Base-by-base conservation (phyloP, 2,329 filamentous ascomycete genomes). In the Aureobasidium sp. region DNA sequence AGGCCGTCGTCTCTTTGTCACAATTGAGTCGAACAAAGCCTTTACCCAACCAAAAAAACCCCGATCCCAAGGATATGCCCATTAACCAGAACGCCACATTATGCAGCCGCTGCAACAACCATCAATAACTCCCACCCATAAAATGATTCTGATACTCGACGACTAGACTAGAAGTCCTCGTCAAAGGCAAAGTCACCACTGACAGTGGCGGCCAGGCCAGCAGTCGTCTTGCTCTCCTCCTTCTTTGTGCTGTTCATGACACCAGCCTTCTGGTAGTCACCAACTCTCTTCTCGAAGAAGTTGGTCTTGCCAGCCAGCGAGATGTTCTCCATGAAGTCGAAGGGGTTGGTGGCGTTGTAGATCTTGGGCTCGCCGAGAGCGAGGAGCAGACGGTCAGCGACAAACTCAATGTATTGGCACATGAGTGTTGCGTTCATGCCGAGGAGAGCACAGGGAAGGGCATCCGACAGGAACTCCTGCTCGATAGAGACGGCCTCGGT, bases 241-340 rank as follows among this genome's bases (percentile, higher is more conserved):
- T 89, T 88, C 81, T 91, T 91, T 69, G 87, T 89, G 79, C 89
- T 92, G 72, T 88, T 88, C 91, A 99, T 96, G 76, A 99, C 93
- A 81, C 94, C 94, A 41, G 94, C 92, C 85, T 99, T 99, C 80
- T 99, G 94, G 85, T 99, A 99, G 73, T 99, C 94, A 75, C 88
- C 94, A 62, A 99, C 94, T 70, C 94, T 91, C 89, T 99, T 99
- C 88, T 99, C 94, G 76, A 99, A 99, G 86, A 99, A 99, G 86
- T 99, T 99, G 76, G 94, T 99, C 89, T 99, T 99, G 78, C 94
- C 94, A 58, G 91, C 90, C 11, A 99, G 85, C 27, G 94, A 97
- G 78, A 99, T 99, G 80, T 96, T 97, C 84, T 99, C 94, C 94
- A 99, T 99, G 78, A 99, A 99, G 83, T 99, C 94, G 76, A 99